Percentiles rank a stretch among this genome's conserved stretches.
phyloP scores from a whole-genome alignment of 2,329 filamentous ascomycete genomes.

The Dryadomyces quercus-mongolicae region DNA sequence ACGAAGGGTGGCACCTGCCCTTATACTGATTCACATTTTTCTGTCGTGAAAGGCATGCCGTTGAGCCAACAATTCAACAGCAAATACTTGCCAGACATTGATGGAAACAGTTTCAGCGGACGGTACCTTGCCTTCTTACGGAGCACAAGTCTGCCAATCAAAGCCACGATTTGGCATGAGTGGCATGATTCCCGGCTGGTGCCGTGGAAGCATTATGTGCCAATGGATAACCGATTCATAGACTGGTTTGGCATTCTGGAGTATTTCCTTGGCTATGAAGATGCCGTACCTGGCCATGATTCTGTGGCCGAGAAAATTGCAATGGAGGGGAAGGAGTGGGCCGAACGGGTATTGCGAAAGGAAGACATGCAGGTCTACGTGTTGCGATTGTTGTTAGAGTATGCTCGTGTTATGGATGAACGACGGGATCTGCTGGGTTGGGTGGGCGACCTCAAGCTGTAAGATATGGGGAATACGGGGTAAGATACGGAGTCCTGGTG shows the following conservation, averaged over 20 bases:
- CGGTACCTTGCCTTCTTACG: constrained; percentile 58
- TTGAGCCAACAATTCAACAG: constrained; percentile 42
- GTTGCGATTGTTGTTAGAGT: constrained; percentile 51
- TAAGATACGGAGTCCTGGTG: neutral
- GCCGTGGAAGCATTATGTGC: constrained; percentile 71
- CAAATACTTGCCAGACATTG: constrained; percentile 66
- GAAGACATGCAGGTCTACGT: constrained; percentile 68
- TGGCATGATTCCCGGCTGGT: constrained; percentile 69
- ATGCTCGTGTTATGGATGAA: constrained; percentile 42
- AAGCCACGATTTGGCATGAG: constrained; percentile 65
- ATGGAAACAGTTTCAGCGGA: constrained; percentile 52
- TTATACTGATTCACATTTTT: constrained; percentile 36
- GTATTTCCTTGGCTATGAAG: constrained; percentile 55
- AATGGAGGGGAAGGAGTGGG: constrained; percentile 53
- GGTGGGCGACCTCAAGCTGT: constrained; percentile 28
- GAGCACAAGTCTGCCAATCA: constrained; percentile 60
- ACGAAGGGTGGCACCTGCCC: constrained; percentile 24
- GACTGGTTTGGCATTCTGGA: constrained; percentile 64
- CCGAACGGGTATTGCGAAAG: constrained; percentile 51
- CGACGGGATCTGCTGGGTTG: constrained; percentile 40
- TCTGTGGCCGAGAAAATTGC: constrained; percentile 52
- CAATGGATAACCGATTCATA: constrained; percentile 61
- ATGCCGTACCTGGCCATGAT: constrained; percentile 35
- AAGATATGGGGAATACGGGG: neutral
- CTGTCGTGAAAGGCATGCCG: constrained; percentile 24